Percentiles rank a stretch among this genome's conserved stretches.
phyloP scores from a whole-genome alignment of 1,284 basidiomycete genomes.

The Ceratobasidium sp. region DNA sequence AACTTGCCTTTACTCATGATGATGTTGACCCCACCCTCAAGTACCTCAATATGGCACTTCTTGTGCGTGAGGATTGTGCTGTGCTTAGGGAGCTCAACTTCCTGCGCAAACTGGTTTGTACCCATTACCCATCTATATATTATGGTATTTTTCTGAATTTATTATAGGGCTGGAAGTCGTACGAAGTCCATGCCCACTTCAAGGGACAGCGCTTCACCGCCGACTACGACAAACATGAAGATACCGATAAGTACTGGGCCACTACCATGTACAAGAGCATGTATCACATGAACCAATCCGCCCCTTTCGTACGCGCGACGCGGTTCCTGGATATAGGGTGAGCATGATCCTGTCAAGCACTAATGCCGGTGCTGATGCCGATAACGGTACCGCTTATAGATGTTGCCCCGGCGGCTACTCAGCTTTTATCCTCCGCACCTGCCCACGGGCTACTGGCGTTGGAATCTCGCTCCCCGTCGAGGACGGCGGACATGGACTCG shows the following conservation, averaged over 20 bases:
- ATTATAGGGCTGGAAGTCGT: conserved; percentile 26
- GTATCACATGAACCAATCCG: conserved; percentile 10
- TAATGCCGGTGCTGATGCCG: neutral
- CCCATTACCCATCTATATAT: neutral
- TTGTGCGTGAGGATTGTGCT: conserved; percentile 8
- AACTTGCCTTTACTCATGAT: too few species aligned
- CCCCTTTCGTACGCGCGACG: neutral
- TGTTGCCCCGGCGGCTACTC: conserved; percentile 42
- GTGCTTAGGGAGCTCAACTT: conserved; percentile 11
- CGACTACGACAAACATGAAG: conserved; percentile 14
- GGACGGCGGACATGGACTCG: conserved; percentile 37
- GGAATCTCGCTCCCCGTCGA: conserved; percentile 39
- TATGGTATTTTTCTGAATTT: neutral
- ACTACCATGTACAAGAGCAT: conserved; percentile 1
- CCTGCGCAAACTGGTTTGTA: neutral
- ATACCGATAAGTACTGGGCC: conserved; percentile 19
- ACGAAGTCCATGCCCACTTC: conserved; percentile 12
- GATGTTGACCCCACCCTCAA: conserved; percentile 1
- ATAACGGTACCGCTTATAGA: neutral
- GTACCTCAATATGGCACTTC: neutral
- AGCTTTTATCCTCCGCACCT: conserved; percentile 8
- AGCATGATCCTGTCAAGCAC: neutral
- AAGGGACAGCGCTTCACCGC: neutral
- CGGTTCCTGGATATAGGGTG: conserved; percentile 45
- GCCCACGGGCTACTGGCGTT: conserved; percentile 9